Percentiles rank a stretch among this genome's conserved stretches.
phyloP scores from a whole-genome alignment of 305 asterid genomes.

The Salvia sclarea region DNA sequence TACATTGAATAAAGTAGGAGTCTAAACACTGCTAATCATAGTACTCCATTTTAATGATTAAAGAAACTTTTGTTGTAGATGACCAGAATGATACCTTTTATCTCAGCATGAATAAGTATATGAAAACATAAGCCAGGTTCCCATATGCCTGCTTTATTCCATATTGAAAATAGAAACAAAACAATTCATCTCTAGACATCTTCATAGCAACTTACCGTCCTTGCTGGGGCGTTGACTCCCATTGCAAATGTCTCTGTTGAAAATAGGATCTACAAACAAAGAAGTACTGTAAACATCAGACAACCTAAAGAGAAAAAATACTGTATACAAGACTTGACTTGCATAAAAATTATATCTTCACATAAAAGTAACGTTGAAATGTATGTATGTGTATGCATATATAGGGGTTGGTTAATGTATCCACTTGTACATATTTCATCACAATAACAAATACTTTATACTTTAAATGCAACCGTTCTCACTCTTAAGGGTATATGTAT shows the following conservation, averaged over 20 bases:
- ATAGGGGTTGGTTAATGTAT: too few species aligned
- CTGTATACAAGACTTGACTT: slow-evolving; percentile 12
- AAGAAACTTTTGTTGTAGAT: background rate
- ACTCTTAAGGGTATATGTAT: too few species aligned
- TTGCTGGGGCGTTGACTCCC: slow-evolving; percentile 99
- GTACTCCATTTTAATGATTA: background rate
- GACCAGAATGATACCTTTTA: background rate
- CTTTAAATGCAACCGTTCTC: too few species aligned
- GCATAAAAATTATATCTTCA: background rate
- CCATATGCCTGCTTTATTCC: background rate
- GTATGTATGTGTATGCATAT: background rate
- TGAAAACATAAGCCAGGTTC: background rate
- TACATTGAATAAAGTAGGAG: background rate
- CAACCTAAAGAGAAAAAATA: slow-evolving; percentile 13
- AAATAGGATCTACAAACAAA: slow-evolving; percentile 67
- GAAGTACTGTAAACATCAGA: slow-evolving; percentile 36
- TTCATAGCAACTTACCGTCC: slow-evolving; percentile 69
- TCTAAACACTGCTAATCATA: background rate
- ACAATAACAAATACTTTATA: too few species aligned
- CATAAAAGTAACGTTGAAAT: background rate
- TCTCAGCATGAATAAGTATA: background rate
- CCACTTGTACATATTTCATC: too few species aligned
- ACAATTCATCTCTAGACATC: slow-evolving; percentile 26
- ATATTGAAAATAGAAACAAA: too few species aligned
- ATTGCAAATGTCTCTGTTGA: slow-evolving; percentile 99